Evolutionary conservation across 345 rosid species (phyloP).

Genomic region (Fremontodendron californicum): DNA sequence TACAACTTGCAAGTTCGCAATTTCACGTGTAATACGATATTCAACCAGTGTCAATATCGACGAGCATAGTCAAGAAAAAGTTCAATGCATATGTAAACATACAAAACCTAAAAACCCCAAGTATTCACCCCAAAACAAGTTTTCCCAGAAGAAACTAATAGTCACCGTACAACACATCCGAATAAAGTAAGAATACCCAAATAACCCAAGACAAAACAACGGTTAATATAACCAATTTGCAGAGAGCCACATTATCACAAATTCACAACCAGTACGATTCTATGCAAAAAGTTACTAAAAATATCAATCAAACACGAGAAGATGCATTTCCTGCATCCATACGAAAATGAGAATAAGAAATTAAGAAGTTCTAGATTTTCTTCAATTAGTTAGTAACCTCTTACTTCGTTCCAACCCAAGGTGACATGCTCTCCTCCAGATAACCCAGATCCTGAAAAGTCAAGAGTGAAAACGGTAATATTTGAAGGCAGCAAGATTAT

Average conservation of each 20-base stretch:
- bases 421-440: conserved; percentile 85
- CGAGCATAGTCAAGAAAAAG: background rate
- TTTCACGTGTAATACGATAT: background rate
- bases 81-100: background rate
- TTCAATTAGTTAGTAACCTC: conserved; percentile 23
- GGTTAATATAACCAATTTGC: background rate
- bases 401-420: conserved; percentile 85
- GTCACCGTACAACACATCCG: background rate
- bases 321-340: background rate
- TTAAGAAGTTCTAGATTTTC: background rate
- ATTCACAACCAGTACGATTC: background rate
- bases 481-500: conserved; percentile 78
- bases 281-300: background rate
- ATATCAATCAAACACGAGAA: background rate
- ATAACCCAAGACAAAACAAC: background rate
- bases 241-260: background rate
- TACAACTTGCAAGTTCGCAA: background rate
- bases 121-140: background rate
- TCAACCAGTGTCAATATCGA: background rate
- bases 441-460: conserved; percentile 88
- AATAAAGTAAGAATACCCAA: background rate
- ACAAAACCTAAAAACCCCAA: background rate
- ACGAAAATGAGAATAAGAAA: background rate
- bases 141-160: background rate
- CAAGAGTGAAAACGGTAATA: conserved; percentile 85